Evolutionary conservation across 108 stramenopile genomes (phyloP).

Genomic region (Skeletonema tropicum): DNA sequence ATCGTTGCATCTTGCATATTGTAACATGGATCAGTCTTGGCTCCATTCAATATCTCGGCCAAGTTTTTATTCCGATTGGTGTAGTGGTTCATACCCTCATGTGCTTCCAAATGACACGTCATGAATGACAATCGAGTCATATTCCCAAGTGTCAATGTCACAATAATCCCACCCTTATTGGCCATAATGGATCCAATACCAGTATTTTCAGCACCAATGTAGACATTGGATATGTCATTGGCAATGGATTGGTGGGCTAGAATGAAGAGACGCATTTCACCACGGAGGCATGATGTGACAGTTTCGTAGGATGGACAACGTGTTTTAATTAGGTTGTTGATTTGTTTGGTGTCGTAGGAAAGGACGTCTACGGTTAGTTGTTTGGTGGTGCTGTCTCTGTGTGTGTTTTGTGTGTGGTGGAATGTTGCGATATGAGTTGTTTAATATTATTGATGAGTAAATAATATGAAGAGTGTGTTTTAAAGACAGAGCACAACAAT

Average conservation of each 20-base stretch:
- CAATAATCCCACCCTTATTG: conserved; percentile 59
- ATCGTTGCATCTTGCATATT: conserved; percentile 54
- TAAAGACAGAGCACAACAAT: no score
- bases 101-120: conserved; percentile 53
- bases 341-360: conserved; percentile 30
- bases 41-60: conserved; percentile 38
- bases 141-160: conserved; percentile 31
- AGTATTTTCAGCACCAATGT: conserved; percentile 48
- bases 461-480: neutral
- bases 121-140: conserved; percentile 52
- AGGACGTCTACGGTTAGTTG: neutral
- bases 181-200: conserved; percentile 52
- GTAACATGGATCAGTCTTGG: conserved; percentile 46
- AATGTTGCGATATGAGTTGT: neutral
- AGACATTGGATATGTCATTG: conserved; percentile 38
- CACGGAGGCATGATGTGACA: conserved; percentile 42
- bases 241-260: conserved; percentile 31
- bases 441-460: neutral
- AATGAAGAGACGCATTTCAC: conserved; percentile 59
- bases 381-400: neutral
- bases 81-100: conserved; percentile 50
- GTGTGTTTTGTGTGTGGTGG: no score
- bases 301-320: conserved; percentile 46
- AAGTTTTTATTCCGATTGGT: conserved; percentile 45
- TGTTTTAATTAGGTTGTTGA: conserved; percentile 18